Conservation (phyloP, 345 rosid genomes). For the Tarenaya hassleriana region DNA sequence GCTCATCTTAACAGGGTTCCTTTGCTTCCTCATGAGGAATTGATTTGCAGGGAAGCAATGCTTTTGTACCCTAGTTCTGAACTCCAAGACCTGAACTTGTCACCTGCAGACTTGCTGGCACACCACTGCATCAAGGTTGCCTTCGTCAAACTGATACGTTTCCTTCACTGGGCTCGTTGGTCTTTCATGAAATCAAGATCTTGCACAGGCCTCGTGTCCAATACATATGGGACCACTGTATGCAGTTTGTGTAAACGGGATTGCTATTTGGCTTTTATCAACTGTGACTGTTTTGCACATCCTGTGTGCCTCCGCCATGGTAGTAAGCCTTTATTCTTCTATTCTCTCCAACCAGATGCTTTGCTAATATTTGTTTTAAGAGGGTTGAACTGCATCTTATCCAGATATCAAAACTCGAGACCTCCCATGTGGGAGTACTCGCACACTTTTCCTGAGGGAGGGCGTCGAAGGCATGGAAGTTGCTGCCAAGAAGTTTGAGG, state of each 20-base stretch:
- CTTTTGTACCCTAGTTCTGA: conserved; percentile 43
- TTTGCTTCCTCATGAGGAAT: conserved; percentile 95
- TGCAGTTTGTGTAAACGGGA: conserved; percentile 93
- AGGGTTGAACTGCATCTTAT: conserved; percentile 19
- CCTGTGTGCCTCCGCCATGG: conserved; percentile 86
- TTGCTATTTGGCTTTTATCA: conserved; percentile 76
- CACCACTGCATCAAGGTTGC: conserved; percentile 50
- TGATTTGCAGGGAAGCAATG: conserved; percentile 95
- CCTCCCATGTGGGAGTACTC: conserved; percentile 63
- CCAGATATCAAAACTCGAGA: conserved; percentile 57
- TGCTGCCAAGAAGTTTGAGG: conserved; percentile 77
- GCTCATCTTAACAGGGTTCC: conserved; percentile 86
- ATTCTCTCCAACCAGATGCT: conserved; percentile 1
- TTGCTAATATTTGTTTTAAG: not conserved
- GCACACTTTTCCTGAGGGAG: conserved; percentile 66
- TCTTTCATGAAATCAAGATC: conserved; percentile 55
- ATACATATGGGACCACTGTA: conserved; percentile 53
- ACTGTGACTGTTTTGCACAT: conserved; percentile 61
- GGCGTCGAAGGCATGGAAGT: conserved; percentile 67
- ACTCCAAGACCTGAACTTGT: conserved; percentile 51
- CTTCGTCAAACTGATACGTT: conserved; percentile 74
- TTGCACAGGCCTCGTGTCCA: conserved; percentile 45
- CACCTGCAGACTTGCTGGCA: conserved; percentile 49
- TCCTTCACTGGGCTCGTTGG: conserved; percentile 83
- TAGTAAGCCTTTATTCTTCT: conserved; percentile 32